phyloP scores from a whole-genome alignment of 73 alveolate genomes.

The Paramecium sexaurelia region DNA sequence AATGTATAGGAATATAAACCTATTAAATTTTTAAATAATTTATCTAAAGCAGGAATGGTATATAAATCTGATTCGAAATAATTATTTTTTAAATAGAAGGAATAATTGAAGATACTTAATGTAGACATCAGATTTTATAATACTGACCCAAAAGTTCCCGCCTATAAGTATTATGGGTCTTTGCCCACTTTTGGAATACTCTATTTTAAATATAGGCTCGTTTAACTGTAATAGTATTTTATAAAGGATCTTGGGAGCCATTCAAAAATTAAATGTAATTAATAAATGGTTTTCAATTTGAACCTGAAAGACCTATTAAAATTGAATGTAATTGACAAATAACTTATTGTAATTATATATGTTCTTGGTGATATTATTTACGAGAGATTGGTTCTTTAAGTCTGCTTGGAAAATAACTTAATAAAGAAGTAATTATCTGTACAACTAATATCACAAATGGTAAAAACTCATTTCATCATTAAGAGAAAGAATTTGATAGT shows the following conservation, averaged over 20 bases:
- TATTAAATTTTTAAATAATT: neutral
- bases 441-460: constrained; percentile 52
- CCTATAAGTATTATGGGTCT: constrained; percentile 60
- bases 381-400: constrained; percentile 31
- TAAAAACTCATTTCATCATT: constrained; percentile 8
- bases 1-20: constrained; percentile 63
- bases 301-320: constrained; percentile 44
- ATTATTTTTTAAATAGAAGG: constrained; percentile 7
- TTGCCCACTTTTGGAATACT: constrained; percentile 45
- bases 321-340: neutral
- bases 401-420: neutral
- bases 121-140: constrained; percentile 33
- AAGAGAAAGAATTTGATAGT: constrained; percentile 44
- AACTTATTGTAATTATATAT: constrained; percentile 25
- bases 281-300: constrained; percentile 18
- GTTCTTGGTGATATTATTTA: constrained; percentile 14
- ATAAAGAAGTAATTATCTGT: constrained; percentile 39
- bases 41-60: constrained; percentile 27
- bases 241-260: neutral
- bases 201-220: constrained; percentile 23
- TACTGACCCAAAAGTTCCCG: constrained; percentile 62
- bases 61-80: constrained; percentile 29
- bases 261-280: neutral
- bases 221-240: neutral
- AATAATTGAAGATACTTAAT: constrained; percentile 34